Evolutionary conservation across 495 filamentous ascomycete species (phyloP), one percentile per base, ranked within the genome.

Genomic region (Chaetomium fimeti): DNA sequence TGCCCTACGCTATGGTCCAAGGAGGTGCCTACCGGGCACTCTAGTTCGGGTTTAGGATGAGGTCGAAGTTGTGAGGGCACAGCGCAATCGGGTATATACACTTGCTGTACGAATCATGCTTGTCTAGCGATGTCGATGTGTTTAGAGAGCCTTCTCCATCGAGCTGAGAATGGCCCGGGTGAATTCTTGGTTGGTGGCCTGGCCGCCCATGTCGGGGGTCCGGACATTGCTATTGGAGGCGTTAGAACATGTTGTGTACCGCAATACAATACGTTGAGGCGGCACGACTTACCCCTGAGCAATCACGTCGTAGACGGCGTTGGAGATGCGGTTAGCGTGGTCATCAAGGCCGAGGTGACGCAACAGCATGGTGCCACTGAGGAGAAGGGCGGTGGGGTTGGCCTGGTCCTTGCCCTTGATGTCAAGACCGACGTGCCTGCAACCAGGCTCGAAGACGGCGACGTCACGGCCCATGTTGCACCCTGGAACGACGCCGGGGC

Each of bases 381-480:
- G 88, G 55, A 98, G 84, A 79, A 98, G 86, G 64, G 94, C 94
- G 53, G 92, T 97, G 29, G 94, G 94, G 85, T 98, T 98, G 57
- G 94, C 94, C 81, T 98, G 92, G 77, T 97, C 92, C 82, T 96
- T 96, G 78, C 95, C 94, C 72, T 98, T 93, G 80, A 98, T 98
- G 74, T 98, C 94, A 20, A 98, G 88, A 77, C 94, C 94, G 67
- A 98, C 94, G 83, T 98, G 94, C 76, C 94, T 86, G 86, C 94
- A 98, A 60, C 94, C 94, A 67, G 94, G 94, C 84, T 98, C 94
- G 79, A 98, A 98, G 60, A 98, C 93, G 69, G 95, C 95, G 65
- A 97, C 90, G 64, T 98, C 92, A 65, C 94, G 91, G 71, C 94
- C 94, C 92, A 98, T 98, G 83, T 98, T 98, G 86, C 92, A 96